phyloP scores from a whole-genome alignment of 1,139 yeast genomes.

The Lodderomyces pseudojiufengensis region DNA sequence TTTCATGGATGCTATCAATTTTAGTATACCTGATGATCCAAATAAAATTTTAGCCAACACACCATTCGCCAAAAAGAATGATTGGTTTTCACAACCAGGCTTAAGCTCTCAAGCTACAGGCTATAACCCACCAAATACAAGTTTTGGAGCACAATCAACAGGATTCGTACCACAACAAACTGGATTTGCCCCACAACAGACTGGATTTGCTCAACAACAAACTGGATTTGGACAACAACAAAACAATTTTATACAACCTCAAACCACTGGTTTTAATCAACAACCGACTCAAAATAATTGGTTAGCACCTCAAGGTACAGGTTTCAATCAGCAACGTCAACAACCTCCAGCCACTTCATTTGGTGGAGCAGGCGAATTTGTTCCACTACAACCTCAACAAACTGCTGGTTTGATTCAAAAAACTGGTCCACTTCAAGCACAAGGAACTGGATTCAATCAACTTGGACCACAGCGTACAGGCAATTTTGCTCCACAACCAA shows the following conservation, averaged over 20 bases:
- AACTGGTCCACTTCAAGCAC: slow-evolving; percentile 33
- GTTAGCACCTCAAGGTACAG: slow-evolving; percentile 19
- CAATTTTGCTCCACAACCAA: slow-evolving; percentile 20
- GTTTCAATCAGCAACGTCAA: slow-evolving; percentile 13
- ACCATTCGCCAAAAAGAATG: slow-evolving; percentile 34
- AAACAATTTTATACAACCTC: slow-evolving; percentile 8
- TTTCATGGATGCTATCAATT: slow-evolving; percentile 84
- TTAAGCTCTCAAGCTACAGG: slow-evolving; percentile 9
- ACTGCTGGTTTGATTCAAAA: slow-evolving; percentile 45
- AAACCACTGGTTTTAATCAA: slow-evolving; percentile 11
- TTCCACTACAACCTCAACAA: slow-evolving; percentile 48
- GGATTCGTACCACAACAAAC: slow-evolving; percentile 31
- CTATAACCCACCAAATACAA: slow-evolving; percentile 18
- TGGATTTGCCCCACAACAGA: slow-evolving; percentile 28
- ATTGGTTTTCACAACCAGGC: slow-evolving; percentile 17
- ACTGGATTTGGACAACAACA: slow-evolving; percentile 11
- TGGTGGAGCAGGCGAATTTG: slow-evolving; percentile 30
- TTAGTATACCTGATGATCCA: slow-evolving; percentile 66
- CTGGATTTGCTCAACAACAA: slow-evolving; percentile 16
- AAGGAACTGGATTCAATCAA: slow-evolving; percentile 31
- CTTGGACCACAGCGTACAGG: slow-evolving; percentile 32
- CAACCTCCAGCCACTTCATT: slow-evolving; percentile 22
- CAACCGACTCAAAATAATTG: slow-evolving; percentile 19
- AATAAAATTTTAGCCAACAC: slow-evolving; percentile 40
- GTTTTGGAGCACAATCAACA: slow-evolving; percentile 20